Evolutionary conservation across 2,329 filamentous ascomycete species (phyloP).

Genomic region (Venturia carpophila): DNA sequence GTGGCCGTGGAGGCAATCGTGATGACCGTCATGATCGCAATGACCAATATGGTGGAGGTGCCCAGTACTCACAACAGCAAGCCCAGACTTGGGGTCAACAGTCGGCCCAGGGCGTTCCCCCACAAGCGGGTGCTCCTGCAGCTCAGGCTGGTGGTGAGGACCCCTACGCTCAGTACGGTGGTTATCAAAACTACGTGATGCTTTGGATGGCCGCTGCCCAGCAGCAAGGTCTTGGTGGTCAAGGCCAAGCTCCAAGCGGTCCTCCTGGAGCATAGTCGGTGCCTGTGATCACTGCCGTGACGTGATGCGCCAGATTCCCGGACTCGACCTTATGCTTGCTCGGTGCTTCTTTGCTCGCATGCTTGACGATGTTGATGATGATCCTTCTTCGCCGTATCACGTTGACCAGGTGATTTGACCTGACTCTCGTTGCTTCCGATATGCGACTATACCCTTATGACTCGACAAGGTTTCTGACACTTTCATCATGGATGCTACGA

Average conservation of each 20-base stretch:
- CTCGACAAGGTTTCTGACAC: neutral
- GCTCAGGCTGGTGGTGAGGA: conserved; percentile 47
- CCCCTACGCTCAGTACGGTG: conserved; percentile 68
- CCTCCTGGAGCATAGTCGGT: conserved; percentile 26
- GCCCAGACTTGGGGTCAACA: conserved; percentile 32
- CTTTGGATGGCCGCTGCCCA: conserved; percentile 67
- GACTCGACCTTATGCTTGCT: conserved; percentile 23
- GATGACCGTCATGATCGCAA: conserved; percentile 29
- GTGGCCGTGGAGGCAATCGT: conserved; percentile 26
- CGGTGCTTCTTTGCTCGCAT: conserved; percentile 30
- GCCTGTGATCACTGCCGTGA: conserved; percentile 27
- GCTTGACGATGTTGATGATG: conserved; percentile 25
- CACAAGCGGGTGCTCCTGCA: conserved; percentile 29
- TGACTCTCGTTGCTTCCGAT: conserved; percentile 10
- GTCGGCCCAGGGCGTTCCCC: conserved; percentile 24
- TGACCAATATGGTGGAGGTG: conserved; percentile 25
- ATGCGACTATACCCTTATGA: conserved; percentile 6
- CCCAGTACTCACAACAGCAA: conserved; percentile 42
- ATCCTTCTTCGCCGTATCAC: conserved; percentile 10
- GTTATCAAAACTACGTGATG: conserved; percentile 71
- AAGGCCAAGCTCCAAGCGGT: conserved; percentile 24
- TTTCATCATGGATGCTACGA: conserved; percentile 6
- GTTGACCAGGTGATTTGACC: conserved; percentile 5
- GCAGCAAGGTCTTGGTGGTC: conserved; percentile 32
- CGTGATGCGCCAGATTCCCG: conserved; percentile 27